A percentile compares a stretch with the other conserved stretches of the same genome.
Evolutionary conservation across 2,329 filamentous ascomycete genomes (phyloP).

Genomic region (Rugonectria rugulosa): DNA sequence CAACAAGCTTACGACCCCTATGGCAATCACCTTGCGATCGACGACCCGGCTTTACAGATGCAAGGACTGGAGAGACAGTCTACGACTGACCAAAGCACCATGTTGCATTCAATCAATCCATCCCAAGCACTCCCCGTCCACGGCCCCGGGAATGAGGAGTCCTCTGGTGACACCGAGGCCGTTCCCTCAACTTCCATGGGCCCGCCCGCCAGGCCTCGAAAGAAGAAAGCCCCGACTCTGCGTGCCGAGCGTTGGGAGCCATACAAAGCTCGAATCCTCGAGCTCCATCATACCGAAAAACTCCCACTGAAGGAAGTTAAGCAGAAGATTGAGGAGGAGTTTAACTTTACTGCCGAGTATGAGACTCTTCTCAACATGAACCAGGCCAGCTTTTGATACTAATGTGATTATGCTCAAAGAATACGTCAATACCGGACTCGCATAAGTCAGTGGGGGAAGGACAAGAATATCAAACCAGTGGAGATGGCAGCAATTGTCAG

Average conservation of each 20-base stretch:
- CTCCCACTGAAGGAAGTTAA: constrained; percentile 3
- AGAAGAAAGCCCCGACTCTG: constrained; percentile 7
- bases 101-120: no score
- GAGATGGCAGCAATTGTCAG: constrained; percentile 3
- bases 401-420: neutral
- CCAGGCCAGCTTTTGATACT: neutral
- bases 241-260: constrained; percentile 5
- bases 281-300: constrained; percentile 4
- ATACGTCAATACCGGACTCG: constrained; percentile 5
- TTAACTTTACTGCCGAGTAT: constrained; percentile 1
- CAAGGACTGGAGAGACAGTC: neutral
- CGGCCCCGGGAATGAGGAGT: neutral
- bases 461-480: constrained; percentile 3
- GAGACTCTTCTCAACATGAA: neutral
- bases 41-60: neutral
- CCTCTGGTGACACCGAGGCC: neutral
- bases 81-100: neutral
- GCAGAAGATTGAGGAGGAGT: no score
- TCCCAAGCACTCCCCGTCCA: neutral
- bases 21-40: neutral
- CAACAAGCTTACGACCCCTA: neutral
- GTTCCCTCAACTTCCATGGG: constrained; percentile 3
- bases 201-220: constrained; percentile 2
- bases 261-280: constrained; percentile 11
- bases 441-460: constrained; percentile 2